A percentile compares a stretch with the other conserved stretches of the same genome.
Evolutionary conservation across 768 basidiomycete species (phyloP).

Genomic region (Leccinum rimulosum): DNA sequence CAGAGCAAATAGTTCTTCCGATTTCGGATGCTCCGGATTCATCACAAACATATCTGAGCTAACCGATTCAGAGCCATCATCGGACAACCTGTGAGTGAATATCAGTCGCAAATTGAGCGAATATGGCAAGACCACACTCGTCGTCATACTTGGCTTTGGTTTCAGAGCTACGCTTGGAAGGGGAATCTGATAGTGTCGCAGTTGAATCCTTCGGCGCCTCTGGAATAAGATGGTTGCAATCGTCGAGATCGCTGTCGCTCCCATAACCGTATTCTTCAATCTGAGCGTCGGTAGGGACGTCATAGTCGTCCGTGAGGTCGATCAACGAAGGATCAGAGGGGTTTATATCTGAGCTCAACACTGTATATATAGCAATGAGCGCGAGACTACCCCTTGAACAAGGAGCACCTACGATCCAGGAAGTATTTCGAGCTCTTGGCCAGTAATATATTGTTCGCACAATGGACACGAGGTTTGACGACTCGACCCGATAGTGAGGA

Average conservation of each 20-base stretch:
- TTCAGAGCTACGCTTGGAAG: not conserved
- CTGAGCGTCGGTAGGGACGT: slow-evolving; percentile 5
- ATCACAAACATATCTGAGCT: slow-evolving; percentile 19
- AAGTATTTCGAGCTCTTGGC: slow-evolving; percentile 30
- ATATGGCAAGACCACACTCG: not conserved
- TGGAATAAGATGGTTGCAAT: slow-evolving; percentile 12
- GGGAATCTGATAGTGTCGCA: not conserved
- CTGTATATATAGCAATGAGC: slow-evolving; percentile 3
- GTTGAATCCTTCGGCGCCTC: not conserved
- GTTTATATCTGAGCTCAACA: slow-evolving; percentile 12
- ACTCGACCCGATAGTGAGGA: slow-evolving; percentile 13
- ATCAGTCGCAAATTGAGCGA: not conserved
- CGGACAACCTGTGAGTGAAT: slow-evolving; percentile 5
- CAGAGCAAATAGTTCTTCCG: not conserved
- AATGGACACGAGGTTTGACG: slow-evolving; percentile 20
- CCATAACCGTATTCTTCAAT: slow-evolving; percentile 30
- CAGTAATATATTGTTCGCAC: slow-evolving; percentile 28
- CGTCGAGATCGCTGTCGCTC: slow-evolving; percentile 37
- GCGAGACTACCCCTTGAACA: not conserved
- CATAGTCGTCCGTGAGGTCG: slow-evolving; percentile 13
- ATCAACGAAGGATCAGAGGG: slow-evolving; percentile 11
- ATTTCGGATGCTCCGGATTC: slow-evolving; percentile 11
- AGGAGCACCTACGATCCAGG: slow-evolving; percentile 18
- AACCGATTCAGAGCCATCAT: slow-evolving; percentile 15
- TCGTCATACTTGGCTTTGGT: slow-evolving; percentile 2